Base-by-base conservation (phyloP, 2,329 filamentous ascomycete genomes). In the Epichloe coenophiala region DNA sequence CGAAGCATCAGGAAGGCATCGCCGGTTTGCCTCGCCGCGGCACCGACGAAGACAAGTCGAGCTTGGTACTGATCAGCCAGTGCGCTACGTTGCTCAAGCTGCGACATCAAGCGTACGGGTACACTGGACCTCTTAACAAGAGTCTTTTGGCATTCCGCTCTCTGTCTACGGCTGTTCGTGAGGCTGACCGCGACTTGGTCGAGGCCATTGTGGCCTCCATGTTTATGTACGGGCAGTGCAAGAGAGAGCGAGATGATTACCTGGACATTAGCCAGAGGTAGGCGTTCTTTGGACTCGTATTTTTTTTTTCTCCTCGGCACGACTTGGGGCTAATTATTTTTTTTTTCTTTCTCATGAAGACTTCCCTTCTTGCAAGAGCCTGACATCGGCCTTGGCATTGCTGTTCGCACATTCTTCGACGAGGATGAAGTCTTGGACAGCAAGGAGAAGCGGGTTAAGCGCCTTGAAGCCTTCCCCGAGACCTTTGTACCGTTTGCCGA, bases 91-190 rank as follows among this genome's bases (percentile, higher is more conserved):
- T 97, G 52, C 78, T 89, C 48, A 88, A 86, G 61, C 74, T 97
- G 54, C 80, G 83, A 35, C 93, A 98, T 64, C 79, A 87, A 58
- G 76, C 78, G 3, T 90, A 91, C 58, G 93, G 93, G 33, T 98
- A 96, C 67, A 96, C 91, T 2, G 93, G 93, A 1, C 91, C 93
- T 1, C 76, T 98, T 1, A 95, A 89, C 72, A 84, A 93, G 66
- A 89, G 91, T 57, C 75, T 96, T 48, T 75, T 98, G 41, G 83
- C 82, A 27, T 98, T 90, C 71, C 86, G 88, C 54, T 90, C 88
- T 1, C 75, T 97, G 52, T 82, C 88, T 40, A 84, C 84, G 2
- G 81, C 86, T 40, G 83, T 96, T 23, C 84, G 90, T 39, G 80
- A 84, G 56, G 81, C 83, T 36, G 75, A 95, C 56, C 81, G 93